phyloP scores from a whole-genome alignment of 1,284 basidiomycete species.

The Leccinum glutinopallens region DNA sequence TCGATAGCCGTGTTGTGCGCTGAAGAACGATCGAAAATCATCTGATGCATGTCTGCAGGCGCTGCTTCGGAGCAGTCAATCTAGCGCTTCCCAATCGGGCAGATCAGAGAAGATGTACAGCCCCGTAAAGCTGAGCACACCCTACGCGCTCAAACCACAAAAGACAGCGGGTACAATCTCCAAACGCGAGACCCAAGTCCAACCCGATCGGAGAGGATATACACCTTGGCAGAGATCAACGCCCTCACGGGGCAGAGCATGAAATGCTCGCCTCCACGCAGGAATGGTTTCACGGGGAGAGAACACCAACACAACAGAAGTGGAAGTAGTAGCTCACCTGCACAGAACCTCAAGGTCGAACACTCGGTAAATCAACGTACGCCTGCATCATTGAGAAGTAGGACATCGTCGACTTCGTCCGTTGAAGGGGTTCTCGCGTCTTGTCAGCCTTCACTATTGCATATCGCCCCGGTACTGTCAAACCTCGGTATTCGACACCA shows the following conservation, averaged over 20 bases:
- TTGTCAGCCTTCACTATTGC: constrained; percentile 60
- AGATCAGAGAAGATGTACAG: constrained; percentile 30
- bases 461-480: constrained; percentile 56
- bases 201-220: constrained; percentile 37
- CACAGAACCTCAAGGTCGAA: constrained; percentile 19
- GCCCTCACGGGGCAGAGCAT: constrained; percentile 34
- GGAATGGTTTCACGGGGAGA: constrained; percentile 15
- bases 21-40: background rate
- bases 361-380: constrained; percentile 13
- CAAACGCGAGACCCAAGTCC: constrained; percentile 32
- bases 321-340: constrained; percentile 28
- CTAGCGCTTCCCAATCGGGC: constrained; percentile 26
- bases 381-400: constrained; percentile 19
- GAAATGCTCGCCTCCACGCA: constrained; percentile 26
- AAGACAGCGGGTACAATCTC: constrained; percentile 15
- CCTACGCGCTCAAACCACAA: constrained; percentile 21
- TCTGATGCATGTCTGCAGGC: constrained; percentile 14
- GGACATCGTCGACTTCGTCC: constrained; percentile 40
- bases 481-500: constrained; percentile 57
- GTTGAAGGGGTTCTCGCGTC: constrained; percentile 53
- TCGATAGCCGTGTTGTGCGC: background rate
- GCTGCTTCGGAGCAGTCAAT: constrained; percentile 25
- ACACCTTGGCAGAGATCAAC: constrained; percentile 37
- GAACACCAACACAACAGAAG: constrained; percentile 19
- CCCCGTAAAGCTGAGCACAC: constrained; percentile 25